Percentiles rank a stretch among this genome's conserved stretches.
phyloP scores from a whole-genome alignment of 2,329 filamentous ascomycete genomes.

The Ophiostoma populinum region DNA sequence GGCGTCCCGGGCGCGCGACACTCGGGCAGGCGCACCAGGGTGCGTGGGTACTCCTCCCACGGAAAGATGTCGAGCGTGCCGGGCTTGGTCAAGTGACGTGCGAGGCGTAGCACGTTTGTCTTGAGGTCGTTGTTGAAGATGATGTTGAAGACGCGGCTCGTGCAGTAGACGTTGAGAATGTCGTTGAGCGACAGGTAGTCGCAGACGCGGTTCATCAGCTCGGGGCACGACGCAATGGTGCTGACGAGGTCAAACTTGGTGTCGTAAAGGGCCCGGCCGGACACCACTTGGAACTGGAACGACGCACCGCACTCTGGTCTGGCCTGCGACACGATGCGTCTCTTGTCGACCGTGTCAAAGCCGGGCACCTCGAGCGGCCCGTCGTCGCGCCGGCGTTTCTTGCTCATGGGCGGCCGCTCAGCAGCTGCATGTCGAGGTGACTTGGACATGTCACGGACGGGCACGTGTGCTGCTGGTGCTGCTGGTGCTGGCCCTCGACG shows the following conservation, averaged over 20 bases:
- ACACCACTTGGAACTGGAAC: neutral
- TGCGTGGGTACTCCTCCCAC: conserved; percentile 37
- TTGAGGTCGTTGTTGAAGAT: conserved; percentile 42
- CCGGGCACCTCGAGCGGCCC: no score
- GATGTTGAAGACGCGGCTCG: conserved; percentile 43
- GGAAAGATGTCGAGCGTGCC: conserved; percentile 40
- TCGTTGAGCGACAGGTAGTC: conserved; percentile 35
- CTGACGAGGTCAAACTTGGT: conserved; percentile 24
- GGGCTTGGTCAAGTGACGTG: conserved; percentile 30
- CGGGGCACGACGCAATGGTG: conserved; percentile 25
- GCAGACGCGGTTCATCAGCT: conserved; percentile 37
- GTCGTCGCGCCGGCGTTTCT: no score
- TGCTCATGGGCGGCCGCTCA: no score
- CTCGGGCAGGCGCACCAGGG: no score
- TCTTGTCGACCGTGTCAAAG: no score
- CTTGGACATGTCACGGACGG: no score
- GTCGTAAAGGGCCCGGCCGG: neutral
- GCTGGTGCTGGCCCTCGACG: no score
- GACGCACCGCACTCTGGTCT: neutral
- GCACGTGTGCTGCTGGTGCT: no score
- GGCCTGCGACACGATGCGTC: neutral
- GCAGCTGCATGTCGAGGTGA: no score
- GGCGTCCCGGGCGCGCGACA: no score
- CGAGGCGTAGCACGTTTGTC: conserved; percentile 39
- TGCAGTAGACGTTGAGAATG: conserved; percentile 46